A percentile compares a stretch with the other conserved stretches of the same genome.
Evolutionary conservation across 257 asterid genomes (phyloP).

Genomic region (Solanum boliviense): DNA sequence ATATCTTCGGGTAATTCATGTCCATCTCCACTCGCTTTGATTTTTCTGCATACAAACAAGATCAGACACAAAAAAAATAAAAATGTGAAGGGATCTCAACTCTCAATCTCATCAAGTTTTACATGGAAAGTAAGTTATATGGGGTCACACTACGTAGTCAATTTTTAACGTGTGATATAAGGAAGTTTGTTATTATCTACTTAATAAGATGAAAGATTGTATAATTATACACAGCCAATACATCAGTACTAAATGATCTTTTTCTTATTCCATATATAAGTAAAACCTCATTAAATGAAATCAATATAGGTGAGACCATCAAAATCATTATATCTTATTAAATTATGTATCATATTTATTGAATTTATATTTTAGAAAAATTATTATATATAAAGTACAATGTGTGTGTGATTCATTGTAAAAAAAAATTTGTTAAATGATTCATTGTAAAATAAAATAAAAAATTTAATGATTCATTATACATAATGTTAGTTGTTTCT

Average conservation of each 20-base stretch:
- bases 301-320: no score
- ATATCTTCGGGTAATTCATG: background rate
- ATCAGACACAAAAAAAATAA: background rate
- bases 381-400: no score
- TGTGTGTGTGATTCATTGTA: no score
- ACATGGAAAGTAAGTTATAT: background rate
- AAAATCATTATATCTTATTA: background rate
- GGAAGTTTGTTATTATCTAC: background rate
- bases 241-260: background rate
- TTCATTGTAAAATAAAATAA: no score
- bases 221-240: background rate
- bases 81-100: background rate
- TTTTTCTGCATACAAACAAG: background rate
- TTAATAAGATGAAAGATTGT: background rate
- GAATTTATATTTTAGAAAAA: no score
- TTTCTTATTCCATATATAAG: background rate
- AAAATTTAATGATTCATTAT: no score
- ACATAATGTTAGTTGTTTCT: no score
- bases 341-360: no score
- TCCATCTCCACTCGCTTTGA: background rate
- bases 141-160: background rate
- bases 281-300: background rate
- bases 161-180: background rate
- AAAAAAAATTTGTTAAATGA: no score
- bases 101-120: background rate